phyloP scores from a whole-genome alignment of 345 rosid species.

The Pistacia vera region DNA sequence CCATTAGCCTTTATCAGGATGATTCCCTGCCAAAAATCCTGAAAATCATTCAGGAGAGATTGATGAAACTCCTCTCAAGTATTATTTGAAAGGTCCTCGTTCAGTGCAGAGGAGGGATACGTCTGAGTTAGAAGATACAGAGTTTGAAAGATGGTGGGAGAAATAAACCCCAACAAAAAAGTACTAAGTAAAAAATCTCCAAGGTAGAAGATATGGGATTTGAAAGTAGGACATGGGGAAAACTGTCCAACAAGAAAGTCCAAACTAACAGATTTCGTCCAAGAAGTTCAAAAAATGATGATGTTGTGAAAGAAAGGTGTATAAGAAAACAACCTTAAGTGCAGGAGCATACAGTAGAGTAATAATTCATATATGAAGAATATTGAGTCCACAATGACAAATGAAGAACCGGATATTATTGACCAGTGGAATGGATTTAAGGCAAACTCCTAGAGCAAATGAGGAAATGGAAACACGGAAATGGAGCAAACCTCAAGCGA shows the following conservation, averaged over 20 bases:
- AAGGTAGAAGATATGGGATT: conserved; percentile 51
- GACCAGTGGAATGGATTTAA: conserved; percentile 76
- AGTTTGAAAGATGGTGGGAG: conserved; percentile 43
- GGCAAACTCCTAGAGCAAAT: conserved; percentile 27
- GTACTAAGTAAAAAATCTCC: conserved; percentile 18
- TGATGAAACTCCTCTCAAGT: conserved; percentile 25
- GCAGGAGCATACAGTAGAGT: conserved; percentile 76
- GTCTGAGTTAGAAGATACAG: conserved; percentile 47
- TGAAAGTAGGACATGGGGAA: conserved; percentile 45
- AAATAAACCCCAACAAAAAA: conserved; percentile 30
- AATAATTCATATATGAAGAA: conserved; percentile 75
- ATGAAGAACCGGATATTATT: conserved; percentile 54
- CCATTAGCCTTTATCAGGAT: conserved; percentile 31
- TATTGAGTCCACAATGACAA: conserved; percentile 56
- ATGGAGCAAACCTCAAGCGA: conserved; percentile 34
- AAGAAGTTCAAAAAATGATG: conserved; percentile 21
- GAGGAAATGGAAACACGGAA: conserved; percentile 38
- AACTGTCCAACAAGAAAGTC: conserved; percentile 27
- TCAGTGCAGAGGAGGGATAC: conserved; percentile 21
- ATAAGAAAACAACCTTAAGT: conserved; percentile 54
- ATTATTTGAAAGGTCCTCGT: conserved; percentile 27
- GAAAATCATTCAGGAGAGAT: conserved; percentile 28
- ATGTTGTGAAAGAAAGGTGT: conserved; percentile 33
- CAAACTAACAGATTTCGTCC: conserved; percentile 25
- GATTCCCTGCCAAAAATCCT: conserved; percentile 32